Percentiles rank a stretch among this genome's conserved stretches.
phyloP scores from a whole-genome alignment of 2,329 filamentous ascomycete genomes.

The Cephalotrichum gorgonifer region DNA sequence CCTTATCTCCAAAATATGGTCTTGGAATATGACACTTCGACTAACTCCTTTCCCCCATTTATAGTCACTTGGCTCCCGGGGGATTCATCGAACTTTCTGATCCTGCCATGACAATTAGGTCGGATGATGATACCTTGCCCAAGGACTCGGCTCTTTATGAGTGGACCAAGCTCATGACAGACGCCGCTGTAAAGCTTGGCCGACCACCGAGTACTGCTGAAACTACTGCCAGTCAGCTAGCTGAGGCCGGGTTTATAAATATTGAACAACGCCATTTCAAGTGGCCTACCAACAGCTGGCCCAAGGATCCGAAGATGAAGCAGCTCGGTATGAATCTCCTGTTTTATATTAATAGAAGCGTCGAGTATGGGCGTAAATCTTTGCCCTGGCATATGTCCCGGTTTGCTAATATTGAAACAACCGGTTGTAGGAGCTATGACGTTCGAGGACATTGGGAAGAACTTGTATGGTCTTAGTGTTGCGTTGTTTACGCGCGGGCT shows the following conservation, averaged over 20 bases:
- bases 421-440: conserved; percentile 16
- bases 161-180: background rate
- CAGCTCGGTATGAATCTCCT: background rate
- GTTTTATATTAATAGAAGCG: too few relatives aligned
- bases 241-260: background rate
- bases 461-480: conserved; percentile 19
- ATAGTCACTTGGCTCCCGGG: background rate
- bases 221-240: background rate
- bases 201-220: background rate
- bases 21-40: background rate
- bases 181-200: background rate
- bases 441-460: conserved; percentile 8
- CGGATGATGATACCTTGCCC: background rate
- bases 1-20: too few relatives aligned
- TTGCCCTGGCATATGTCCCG: background rate
- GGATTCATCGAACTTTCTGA: background rate
- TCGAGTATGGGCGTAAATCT: background rate
- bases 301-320: too few relatives aligned
- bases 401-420: background rate
- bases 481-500: conserved; percentile 19
- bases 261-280: background rate
- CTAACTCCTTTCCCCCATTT: background rate
- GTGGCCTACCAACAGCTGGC: background rate
- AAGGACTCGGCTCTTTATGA: background rate
- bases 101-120: background rate